Evolutionary conservation across 2,329 filamentous ascomycete species (phyloP), one percentile per base, ranked within the genome.

Genomic region (Endoconidiophora polonica): DNA sequence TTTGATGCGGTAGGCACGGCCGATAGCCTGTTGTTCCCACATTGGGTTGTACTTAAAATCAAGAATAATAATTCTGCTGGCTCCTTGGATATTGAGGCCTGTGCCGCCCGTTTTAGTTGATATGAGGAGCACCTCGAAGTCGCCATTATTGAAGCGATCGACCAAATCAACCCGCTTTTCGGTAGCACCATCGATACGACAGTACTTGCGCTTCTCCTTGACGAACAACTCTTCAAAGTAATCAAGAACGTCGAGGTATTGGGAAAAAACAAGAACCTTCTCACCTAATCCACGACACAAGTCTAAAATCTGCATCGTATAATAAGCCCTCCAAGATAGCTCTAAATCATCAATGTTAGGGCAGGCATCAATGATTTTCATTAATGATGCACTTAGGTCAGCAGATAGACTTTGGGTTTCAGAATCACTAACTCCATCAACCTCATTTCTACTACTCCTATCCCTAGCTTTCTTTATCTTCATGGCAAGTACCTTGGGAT

Each of bases 41-140:
- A 79, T 73, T 0, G 88, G 88, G 55, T 88, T 91, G 65, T 80
- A 94, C 54, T 73, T 71, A 59, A 83, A 86, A 60, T 95, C 88
- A 50, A 93, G 83, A 18, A 95, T 81, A 18, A 95, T 74, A 1
- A 94, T 84, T 18, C 88, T 77, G 60, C 87, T 94, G 1, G 88
- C 88, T 1, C 82, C 80, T 39, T 77, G 76, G 10, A 95, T 81
- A 54, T 95, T 95, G 46, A 94, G 68, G 0, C 88, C 88, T 1
- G 87, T 67, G 0, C 86, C 86, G 20, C 87, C 88, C 6, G 88
- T 86, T 53, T 65, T 78, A 1, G 86, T 94, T 0, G 86, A 94
- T 51, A 94, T 86, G 2, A 95, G 67, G 59, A 85, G 85, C 0
- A 93, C 69, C 22, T 78, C 71, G 1, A 65, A 62, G 2, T 63